Evolutionary conservation across 768 basidiomycete genomes (phyloP), one percentile per base, ranked within the genome.

Genomic region (Sutorius australiensis): DNA sequence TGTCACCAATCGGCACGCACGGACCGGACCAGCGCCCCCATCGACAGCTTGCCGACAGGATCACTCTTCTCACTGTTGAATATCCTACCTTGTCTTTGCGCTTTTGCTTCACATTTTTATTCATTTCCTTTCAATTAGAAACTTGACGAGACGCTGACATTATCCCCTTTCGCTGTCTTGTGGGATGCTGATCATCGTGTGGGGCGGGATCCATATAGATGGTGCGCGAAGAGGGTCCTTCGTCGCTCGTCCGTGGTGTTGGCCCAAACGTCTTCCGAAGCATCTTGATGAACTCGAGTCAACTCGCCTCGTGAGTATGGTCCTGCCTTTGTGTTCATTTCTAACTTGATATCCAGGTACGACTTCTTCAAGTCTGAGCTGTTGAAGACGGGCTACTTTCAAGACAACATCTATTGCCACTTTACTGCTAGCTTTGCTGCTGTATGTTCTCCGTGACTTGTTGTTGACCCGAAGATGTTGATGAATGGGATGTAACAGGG

Each of bases 281-380:
- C 1, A 64, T 93, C 13, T 69, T 95, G 56, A 94, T 94, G 92
- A 95, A 94, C 67, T 89, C 90, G 45, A 89, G 86, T 72, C 92
- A 95, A 67, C 82, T 95, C 24, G 92, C 91, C 1, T 92, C 91
- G 84, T 91, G 66, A 67, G 88, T 76, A 5, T 2, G 11, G 1
- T 19, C 19, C 8, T 30, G 2, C 13, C 12, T 41, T 14, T 0
- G 6, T 27, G 12, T n/a, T 46, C 24, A 16, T 31, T 17, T 33
- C 24, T 52, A 17, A 62, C 14, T 2, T 17, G 1, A 3, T 16
- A 21, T 3, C 4, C 51, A 91, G 87, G 11, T 95, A 95, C 63
- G 93, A 95, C 68, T 92, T 89, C 68, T 92, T 93, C 81, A 95
- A 95, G 70, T 77, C 84, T 3, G 85, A 91, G 62, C 74, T 95